Evolutionary conservation across 2,329 filamentous ascomycete genomes (phyloP).

Genomic region (Talaromyces amestolkiae): DNA sequence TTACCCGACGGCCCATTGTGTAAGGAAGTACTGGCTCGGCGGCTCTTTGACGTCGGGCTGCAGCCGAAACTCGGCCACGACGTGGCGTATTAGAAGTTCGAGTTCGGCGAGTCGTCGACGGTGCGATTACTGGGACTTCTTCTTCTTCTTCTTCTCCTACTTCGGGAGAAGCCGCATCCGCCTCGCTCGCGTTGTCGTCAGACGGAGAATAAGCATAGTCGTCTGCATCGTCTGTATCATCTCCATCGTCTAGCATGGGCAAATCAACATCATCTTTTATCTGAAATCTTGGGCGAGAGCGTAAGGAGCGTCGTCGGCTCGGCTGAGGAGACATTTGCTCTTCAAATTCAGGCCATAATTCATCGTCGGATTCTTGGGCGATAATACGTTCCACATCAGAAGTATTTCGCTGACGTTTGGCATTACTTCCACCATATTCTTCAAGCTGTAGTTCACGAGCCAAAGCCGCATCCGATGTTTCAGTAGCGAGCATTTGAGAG

Average conservation of each 20-base stretch:
- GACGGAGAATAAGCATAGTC: slow-evolving; percentile 26
- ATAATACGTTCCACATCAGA: slow-evolving; percentile 17
- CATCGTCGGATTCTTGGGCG: slow-evolving; percentile 28
- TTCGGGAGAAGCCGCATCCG: background rate
- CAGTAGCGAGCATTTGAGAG: slow-evolving; percentile 40
- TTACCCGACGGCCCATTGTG: slow-evolving; percentile 32
- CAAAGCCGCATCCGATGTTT: slow-evolving; percentile 50
- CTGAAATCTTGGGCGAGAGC: background rate
- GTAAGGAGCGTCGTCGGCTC: slow-evolving; percentile 4
- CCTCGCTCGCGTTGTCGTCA: slow-evolving; percentile 15
- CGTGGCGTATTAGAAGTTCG: background rate
- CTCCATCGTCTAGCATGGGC: slow-evolving; percentile 18
- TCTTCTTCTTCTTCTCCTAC: slow-evolving; percentile 2
- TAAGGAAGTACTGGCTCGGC: slow-evolving; percentile 16
- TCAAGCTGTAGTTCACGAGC: slow-evolving; percentile 59
- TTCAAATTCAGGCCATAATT: background rate
- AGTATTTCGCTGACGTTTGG: slow-evolving; percentile 38
- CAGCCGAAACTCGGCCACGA: background rate
- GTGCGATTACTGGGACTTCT: background rate
- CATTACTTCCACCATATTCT: slow-evolving; percentile 43
- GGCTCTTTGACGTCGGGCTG: background rate
- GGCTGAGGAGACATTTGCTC: background rate
- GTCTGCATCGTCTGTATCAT: slow-evolving; percentile 19
- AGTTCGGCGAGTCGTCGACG: background rate
- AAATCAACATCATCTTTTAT: slow-evolving; percentile 22